Percentiles rank a stretch among this genome's conserved stretches.
These are phyloP conservation scores for Alternaria brassicicola DNA, from an alignment of 2,329 filamentous ascomycete species.

Conservation along the genomic window DNA sequence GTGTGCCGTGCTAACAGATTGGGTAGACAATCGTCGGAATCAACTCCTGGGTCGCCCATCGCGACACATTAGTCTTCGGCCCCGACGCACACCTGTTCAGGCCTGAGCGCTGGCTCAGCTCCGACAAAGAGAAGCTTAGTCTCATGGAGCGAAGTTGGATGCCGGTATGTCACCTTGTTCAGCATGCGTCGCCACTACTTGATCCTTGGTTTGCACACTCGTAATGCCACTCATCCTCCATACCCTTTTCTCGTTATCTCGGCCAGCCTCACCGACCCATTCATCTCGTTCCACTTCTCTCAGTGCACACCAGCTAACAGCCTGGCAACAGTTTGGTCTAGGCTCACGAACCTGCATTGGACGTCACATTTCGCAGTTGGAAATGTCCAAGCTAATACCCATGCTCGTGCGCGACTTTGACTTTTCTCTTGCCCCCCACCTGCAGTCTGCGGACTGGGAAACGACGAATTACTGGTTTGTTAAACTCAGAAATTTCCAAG, in stretches of 20 bases:
- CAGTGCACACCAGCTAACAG: background rate
- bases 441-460: constrained; percentile 15
- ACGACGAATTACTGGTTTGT: constrained; percentile 22
- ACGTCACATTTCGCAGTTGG: constrained; percentile 19
- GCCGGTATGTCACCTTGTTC: constrained; percentile 19
- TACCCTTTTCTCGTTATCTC: background rate
- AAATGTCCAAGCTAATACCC: constrained; percentile 16
- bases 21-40: constrained; percentile 26
- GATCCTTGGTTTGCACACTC: background rate
- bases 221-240: background rate
- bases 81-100: constrained; percentile 23
- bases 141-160: constrained; percentile 27
- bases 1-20: background rate
- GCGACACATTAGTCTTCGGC: constrained; percentile 22
- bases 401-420: constrained; percentile 22
- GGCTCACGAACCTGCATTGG: constrained; percentile 30
- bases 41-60: constrained; percentile 30
- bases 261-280: background rate
- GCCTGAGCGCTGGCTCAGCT: constrained; percentile 29
- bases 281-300: background rate
- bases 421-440: constrained; percentile 13
- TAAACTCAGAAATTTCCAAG: constrained; percentile 13
- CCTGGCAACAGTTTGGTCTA: constrained; percentile 16
- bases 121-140: constrained; percentile 17
- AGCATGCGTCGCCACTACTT: background rate